Evolutionary conservation across 805 yeast species (phyloP).

Genomic region (Pichia pseudocactophila): DNA sequence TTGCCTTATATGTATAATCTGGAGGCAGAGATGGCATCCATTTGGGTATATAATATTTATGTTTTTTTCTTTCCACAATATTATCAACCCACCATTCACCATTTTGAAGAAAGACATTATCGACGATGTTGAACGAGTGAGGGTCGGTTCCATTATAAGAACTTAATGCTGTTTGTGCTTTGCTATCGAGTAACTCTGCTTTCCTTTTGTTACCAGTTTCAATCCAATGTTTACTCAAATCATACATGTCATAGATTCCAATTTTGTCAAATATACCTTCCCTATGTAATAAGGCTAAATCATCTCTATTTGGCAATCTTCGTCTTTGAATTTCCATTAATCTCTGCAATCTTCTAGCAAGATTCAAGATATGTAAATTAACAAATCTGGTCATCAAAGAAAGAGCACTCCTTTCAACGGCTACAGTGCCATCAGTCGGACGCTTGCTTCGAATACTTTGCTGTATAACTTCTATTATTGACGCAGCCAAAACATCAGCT

Average conservation of each 20-base stretch:
- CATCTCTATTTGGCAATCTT: slow-evolving; percentile 42
- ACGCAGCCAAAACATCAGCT: not conserved
- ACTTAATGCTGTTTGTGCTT: slow-evolving; percentile 1
- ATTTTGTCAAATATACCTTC: slow-evolving; percentile 33
- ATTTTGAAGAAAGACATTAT: slow-evolving; percentile 5
- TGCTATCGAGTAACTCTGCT: slow-evolving; percentile 5
- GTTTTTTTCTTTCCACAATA: slow-evolving; percentile 11
- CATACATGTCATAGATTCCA: slow-evolving; percentile 28
- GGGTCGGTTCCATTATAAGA: slow-evolving; percentile 2
- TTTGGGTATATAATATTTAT: slow-evolving; percentile 44
- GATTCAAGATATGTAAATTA: slow-evolving; percentile 28
- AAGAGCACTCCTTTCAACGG: not conserved
- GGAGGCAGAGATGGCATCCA: slow-evolving; percentile 91
- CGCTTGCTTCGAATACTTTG: slow-evolving; percentile 2
- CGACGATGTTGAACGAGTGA: slow-evolving; percentile 5
- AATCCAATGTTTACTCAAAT: slow-evolving; percentile 26
- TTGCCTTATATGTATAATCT: slow-evolving; percentile 78
- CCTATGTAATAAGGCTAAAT: slow-evolving; percentile 37
- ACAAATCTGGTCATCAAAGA: slow-evolving; percentile 17
- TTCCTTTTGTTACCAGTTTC: slow-evolving; percentile 4
- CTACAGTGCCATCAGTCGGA: not conserved
- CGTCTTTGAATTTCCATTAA: slow-evolving; percentile 55
- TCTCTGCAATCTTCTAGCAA: slow-evolving; percentile 37
- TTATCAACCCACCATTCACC: slow-evolving; percentile 11
- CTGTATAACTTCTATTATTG: slow-evolving; percentile 1